Evolutionary conservation across 192 early-diverging fungal species (phyloP).

Genomic region (Geranomyces variabilis): DNA sequence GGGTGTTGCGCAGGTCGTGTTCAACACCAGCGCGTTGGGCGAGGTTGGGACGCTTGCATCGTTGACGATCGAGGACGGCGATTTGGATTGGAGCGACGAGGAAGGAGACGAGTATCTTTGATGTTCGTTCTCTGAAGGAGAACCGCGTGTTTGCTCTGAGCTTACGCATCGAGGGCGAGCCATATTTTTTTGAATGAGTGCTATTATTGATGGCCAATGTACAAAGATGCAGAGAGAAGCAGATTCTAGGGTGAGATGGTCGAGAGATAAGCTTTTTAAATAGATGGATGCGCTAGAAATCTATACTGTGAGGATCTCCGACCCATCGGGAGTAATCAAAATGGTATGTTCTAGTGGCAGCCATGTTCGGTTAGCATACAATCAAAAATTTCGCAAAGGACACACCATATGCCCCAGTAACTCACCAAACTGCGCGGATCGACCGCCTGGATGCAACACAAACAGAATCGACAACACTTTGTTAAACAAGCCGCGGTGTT

Average conservation of each 20-base stretch:
- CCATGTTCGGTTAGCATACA: background rate
- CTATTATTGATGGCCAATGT: too few relatives aligned
- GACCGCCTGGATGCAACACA: conserved; percentile 45
- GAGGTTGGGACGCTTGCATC: conserved; percentile 8
- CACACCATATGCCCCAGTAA: too few relatives aligned
- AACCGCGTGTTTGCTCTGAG: too few relatives aligned
- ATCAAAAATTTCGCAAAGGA: background rate
- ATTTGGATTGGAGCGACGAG: conserved; percentile 35
- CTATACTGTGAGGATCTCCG: conserved; percentile 65
- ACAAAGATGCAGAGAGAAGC: too few relatives aligned
- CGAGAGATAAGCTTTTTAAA: too few relatives aligned
- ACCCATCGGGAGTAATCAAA: conserved; percentile 64
- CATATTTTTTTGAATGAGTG: too few relatives aligned
- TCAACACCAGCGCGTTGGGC: conserved; percentile 8
- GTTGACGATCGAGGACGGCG: conserved; percentile 24
- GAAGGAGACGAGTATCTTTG: conserved; percentile 37
- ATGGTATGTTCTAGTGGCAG: conserved; percentile 51
- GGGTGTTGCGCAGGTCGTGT: conserved; percentile 11
- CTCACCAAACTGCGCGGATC: conserved; percentile 85
- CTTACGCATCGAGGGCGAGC: too few relatives aligned
- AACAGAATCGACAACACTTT: background rate
- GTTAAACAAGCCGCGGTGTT: background rate
- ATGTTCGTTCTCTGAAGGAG: too few relatives aligned
- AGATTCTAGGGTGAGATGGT: too few relatives aligned
- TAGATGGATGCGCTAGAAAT: too few relatives aligned